phyloP scores from a whole-genome alignment of 2,329 filamentous ascomycete species.

The Helminthosporium solani region DNA sequence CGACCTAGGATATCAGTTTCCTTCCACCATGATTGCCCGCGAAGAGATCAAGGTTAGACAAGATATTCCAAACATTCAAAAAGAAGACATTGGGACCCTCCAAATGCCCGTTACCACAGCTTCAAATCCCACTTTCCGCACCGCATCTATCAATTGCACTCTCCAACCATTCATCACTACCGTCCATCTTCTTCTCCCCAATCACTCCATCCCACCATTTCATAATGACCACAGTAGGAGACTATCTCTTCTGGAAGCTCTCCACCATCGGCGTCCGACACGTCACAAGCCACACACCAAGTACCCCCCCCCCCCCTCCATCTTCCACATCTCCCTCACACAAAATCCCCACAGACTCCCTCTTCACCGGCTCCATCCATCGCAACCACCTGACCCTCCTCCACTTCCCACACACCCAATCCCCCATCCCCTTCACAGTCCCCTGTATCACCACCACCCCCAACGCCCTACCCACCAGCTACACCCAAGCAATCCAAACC shows the following conservation, averaged over 20 bases:
- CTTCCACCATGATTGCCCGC: background rate
- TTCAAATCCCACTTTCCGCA: background rate
- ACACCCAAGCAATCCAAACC: background rate
- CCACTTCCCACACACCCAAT: background rate
- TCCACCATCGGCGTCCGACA: conserved; percentile 7
- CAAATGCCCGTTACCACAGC: background rate
- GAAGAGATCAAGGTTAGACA: background rate
- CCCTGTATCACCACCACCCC: conserved; percentile 10
- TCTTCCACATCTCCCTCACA: background rate
- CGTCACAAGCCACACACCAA: conserved; percentile 3
- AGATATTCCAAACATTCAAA: background rate
- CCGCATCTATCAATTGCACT: background rate
- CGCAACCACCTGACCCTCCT: conserved; percentile 9
- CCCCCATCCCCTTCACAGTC: background rate
- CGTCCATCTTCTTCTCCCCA: background rate
- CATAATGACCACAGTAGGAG: conserved; percentile 13
- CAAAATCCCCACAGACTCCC: conserved; percentile 2
- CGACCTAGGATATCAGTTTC: too few species aligned
- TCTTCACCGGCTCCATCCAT: conserved; percentile 15
- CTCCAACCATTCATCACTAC: background rate
- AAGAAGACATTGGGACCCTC: background rate
- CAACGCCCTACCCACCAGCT: conserved; percentile 5
- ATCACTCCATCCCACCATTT: background rate
- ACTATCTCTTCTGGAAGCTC: conserved; percentile 14
- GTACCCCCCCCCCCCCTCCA: conserved; percentile 1